These are phyloP conservation scores for Aaosphaeria pasadenensis DNA, from an alignment of 2,329 filamentous ascomycete species.

Conservation along the genomic window DNA sequence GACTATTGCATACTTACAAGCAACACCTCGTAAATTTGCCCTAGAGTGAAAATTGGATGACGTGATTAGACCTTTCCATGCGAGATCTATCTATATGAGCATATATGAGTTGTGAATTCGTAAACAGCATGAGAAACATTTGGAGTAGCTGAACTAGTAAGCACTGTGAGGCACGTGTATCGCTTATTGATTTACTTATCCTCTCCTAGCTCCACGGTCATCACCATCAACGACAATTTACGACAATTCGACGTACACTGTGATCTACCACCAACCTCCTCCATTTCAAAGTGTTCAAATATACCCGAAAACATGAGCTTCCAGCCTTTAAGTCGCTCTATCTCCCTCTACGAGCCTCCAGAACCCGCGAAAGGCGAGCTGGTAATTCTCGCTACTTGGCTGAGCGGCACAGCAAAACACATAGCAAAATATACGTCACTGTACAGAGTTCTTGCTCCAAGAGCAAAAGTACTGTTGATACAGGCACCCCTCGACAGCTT, in stretches of 20 bases:
- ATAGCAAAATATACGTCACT: conserved; percentile 14
- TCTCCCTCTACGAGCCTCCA: neutral
- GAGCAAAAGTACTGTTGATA: conserved; percentile 5
- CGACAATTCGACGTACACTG: neutral
- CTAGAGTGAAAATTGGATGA: no score
- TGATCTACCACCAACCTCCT: neutral
- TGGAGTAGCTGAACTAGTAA: no score
- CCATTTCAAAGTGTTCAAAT: neutral
- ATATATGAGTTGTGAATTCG: no score
- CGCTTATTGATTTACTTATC: neutral
- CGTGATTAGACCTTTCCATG: no score
- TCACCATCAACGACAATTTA: no score
- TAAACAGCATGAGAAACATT: no score
- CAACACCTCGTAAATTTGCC: no score
- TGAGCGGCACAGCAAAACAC: conserved; percentile 4
- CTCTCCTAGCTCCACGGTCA: no score
- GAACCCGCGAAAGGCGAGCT: neutral
- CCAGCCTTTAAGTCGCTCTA: neutral
- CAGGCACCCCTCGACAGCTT: neutral
- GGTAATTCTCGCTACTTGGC: conserved; percentile 1
- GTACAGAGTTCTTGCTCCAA: conserved; percentile 8
- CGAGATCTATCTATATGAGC: no score
- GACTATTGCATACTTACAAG: no score
- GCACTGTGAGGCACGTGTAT: no score
- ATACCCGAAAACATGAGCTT: neutral